phyloP scores from a whole-genome alignment of 1,139 yeast species.

The Pichiaceae sp. region DNA sequence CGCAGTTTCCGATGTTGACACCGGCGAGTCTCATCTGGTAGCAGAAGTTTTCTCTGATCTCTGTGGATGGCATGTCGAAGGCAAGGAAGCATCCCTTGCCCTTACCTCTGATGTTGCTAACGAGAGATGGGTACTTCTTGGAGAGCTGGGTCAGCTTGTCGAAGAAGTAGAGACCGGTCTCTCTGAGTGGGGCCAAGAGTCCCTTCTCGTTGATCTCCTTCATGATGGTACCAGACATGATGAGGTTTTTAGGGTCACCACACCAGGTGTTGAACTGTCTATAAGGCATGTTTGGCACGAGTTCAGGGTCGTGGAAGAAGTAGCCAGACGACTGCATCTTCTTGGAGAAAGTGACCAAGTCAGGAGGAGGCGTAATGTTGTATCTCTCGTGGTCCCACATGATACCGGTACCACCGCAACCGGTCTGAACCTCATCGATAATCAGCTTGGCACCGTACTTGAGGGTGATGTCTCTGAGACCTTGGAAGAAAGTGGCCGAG shows the following conservation, averaged over 20 bases:
- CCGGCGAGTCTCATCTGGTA: slow-evolving; percentile 50
- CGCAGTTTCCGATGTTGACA: slow-evolving; percentile 76
- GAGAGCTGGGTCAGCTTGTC: slow-evolving; percentile 42
- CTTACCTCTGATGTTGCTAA: slow-evolving; percentile 63
- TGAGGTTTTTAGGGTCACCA: slow-evolving; percentile 77
- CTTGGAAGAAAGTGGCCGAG: slow-evolving; percentile 66
- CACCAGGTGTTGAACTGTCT: slow-evolving; percentile 91
- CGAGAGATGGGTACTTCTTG: slow-evolving; percentile 39
- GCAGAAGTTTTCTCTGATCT: slow-evolving; percentile 52
- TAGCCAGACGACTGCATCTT: slow-evolving; percentile 84
- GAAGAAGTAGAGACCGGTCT: slow-evolving; percentile 59
- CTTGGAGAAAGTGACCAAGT: slow-evolving; percentile 76
- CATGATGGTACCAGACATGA: slow-evolving; percentile 64
- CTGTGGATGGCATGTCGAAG: slow-evolving; percentile 52
- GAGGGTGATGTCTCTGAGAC: slow-evolving; percentile 61
- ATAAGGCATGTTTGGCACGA: slow-evolving; percentile 64
- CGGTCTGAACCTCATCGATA: slow-evolving; percentile 82
- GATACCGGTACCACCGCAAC: slow-evolving; percentile 79
- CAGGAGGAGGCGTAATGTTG: slow-evolving; percentile 64
- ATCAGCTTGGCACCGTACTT: slow-evolving; percentile 63
- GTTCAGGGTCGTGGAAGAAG: slow-evolving; percentile 62
- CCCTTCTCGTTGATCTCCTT: slow-evolving; percentile 54
- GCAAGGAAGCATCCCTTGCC: slow-evolving; percentile 73
- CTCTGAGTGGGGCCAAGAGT: slow-evolving; percentile 44
- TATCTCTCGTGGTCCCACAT: slow-evolving; percentile 87